phyloP scores from a whole-genome alignment of 2,329 filamentous ascomycete genomes.

The Lasiodiplodia gonubiensis region DNA sequence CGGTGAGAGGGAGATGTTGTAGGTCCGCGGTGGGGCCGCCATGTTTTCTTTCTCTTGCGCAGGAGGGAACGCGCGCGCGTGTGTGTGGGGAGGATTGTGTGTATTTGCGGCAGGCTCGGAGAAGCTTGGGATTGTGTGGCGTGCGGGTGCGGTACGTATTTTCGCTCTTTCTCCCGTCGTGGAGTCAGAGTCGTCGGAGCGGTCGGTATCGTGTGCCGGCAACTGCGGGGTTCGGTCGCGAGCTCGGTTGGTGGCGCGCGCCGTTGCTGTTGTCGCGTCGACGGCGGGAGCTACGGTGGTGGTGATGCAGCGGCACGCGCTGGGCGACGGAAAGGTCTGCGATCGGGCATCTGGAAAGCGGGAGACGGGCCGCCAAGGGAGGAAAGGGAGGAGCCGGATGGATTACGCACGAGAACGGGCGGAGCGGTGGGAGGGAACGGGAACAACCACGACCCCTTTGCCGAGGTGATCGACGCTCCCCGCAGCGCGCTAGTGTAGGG shows the following conservation, averaged over 20 bases:
- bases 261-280: not conserved
- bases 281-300: not conserved
- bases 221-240: constrained; percentile 9
- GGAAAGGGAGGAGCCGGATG: constrained; percentile 2
- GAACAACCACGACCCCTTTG: not conserved
- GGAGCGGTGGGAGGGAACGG: not conserved
- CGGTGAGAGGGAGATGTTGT: constrained; percentile 28
- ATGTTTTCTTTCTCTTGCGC: not conserved
- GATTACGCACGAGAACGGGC: constrained; percentile 16
- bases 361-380: not conserved
- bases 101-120: not conserved
- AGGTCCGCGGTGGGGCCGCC: constrained; percentile 23
- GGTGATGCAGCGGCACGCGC: not conserved
- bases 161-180: not conserved
- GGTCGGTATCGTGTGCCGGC: constrained; percentile 6
- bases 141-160: not conserved
- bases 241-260: not conserved
- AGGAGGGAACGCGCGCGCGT: not conserved
- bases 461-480: constrained; percentile 14
- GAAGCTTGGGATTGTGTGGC: not conserved
- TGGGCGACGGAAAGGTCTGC: not conserved
- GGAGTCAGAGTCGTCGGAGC: not conserved
- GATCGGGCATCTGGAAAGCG: not conserved
- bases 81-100: constrained; percentile 29
- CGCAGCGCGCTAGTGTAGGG: not conserved